Evolutionary conservation across 352 stramenopile species (phyloP).

Genomic region (Proteromonas lacertae): DNA sequence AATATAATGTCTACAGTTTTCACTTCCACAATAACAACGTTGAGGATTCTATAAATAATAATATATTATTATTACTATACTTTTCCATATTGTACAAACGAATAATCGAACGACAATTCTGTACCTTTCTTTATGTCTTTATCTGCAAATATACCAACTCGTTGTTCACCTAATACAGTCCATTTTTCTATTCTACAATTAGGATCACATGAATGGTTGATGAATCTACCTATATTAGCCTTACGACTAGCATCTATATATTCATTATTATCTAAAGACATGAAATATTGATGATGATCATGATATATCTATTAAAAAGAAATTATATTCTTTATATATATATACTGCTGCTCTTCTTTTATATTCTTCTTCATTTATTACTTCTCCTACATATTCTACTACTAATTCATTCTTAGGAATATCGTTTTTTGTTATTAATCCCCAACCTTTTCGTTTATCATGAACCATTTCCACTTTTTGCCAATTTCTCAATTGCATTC

Average conservation of each 20-base stretch:
- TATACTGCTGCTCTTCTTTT: background rate
- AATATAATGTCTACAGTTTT: too few relatives aligned
- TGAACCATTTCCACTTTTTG: constrained; percentile 4
- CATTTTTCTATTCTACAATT: background rate
- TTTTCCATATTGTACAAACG: constrained; percentile 9
- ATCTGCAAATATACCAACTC: constrained; percentile 1
- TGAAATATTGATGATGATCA: background rate
- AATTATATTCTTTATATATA: background rate
- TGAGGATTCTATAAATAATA: too few relatives aligned
- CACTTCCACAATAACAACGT: too few relatives aligned
- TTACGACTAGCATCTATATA: background rate
- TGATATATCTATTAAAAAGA: background rate
- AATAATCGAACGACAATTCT: constrained; percentile 4
- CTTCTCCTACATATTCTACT: constrained; percentile 53
- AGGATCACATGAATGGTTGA: constrained; percentile 1
- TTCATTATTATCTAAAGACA: background rate
- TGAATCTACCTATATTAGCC: background rate
- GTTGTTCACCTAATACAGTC: background rate
- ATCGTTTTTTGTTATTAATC: constrained; percentile 6
- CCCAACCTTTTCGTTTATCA: constrained; percentile 6
- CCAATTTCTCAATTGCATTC: constrained; percentile 2
- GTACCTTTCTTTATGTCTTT: background rate
- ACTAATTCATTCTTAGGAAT: constrained; percentile 26
- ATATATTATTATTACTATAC: too few relatives aligned
- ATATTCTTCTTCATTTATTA: constrained; percentile 42